Percentiles rank a stretch among this genome's conserved stretches.
These are phyloP conservation scores for Secale cereale DNA, from an alignment of 176 grass and related monocot species.

Conservation along the genomic window DNA sequence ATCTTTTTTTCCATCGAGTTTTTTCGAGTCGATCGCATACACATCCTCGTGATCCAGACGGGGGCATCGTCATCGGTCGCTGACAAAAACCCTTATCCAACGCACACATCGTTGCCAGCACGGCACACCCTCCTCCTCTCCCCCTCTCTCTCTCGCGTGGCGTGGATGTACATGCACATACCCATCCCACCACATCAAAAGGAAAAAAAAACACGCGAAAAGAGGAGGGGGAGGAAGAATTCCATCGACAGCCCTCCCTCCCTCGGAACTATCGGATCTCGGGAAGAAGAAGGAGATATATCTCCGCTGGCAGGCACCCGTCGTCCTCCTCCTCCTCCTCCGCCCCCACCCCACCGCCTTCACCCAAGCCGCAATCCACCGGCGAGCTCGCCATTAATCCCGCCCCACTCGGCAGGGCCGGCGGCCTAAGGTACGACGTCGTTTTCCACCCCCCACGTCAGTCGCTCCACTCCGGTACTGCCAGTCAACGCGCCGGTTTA, in stretches of 20 bases:
- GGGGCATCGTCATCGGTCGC: neutral
- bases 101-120: conserved; percentile 39
- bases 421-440: neutral
- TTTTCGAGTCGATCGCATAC: no score
- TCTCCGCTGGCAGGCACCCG: neutral
- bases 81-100: neutral
- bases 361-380: neutral
- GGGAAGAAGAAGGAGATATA: neutral
- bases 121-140: neutral
- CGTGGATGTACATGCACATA: neutral
- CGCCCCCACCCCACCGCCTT: neutral
- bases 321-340: neutral
- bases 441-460: neutral
- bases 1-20: no score
- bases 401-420: neutral
- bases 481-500: conserved; percentile 20
- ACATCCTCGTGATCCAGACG: neutral
- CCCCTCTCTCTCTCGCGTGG: neutral
- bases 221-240: neutral
- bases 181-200: no score
- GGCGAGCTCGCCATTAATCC: neutral
- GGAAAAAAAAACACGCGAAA: neutral
- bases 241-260: neutral
- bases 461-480: neutral
- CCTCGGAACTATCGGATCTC: conserved; percentile 42